Evolutionary conservation across 495 filamentous ascomycete species (phyloP).

Genomic region (Massariosphaeria phaeospora): DNA sequence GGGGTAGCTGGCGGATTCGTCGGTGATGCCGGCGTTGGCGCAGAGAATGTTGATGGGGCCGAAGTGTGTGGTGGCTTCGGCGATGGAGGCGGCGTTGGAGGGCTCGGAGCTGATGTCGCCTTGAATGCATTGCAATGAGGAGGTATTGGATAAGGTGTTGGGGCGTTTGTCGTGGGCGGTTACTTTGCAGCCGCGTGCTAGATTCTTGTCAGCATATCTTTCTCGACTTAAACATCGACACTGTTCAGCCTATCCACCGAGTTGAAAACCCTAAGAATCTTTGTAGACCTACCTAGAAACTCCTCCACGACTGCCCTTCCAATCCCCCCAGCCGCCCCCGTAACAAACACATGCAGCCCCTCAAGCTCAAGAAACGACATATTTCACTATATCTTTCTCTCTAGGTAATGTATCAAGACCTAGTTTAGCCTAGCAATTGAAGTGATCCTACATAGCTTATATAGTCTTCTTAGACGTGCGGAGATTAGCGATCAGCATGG

Average conservation of each 20-base stretch:
- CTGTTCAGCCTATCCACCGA: neutral
- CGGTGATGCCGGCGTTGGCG: slow-evolving; percentile 50
- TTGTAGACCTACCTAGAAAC: slow-evolving; percentile 47
- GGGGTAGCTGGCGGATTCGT: slow-evolving; percentile 43
- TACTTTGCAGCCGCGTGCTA: slow-evolving; percentile 53
- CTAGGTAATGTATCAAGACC: too few relatives aligned
- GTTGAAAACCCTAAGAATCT: neutral
- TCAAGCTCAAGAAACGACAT: slow-evolving; percentile 49
- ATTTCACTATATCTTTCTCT: too few relatives aligned
- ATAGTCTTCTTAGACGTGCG: too few relatives aligned
- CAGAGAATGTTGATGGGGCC: slow-evolving; percentile 52
- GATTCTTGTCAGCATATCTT: neutral
- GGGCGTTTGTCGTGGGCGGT: slow-evolving; percentile 48
- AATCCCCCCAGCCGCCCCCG: slow-evolving; percentile 52
- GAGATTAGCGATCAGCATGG: too few relatives aligned
- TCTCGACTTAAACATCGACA: neutral
- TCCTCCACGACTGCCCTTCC: slow-evolving; percentile 48
- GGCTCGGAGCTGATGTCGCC: slow-evolving; percentile 49
- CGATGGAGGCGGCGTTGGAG: slow-evolving; percentile 45
- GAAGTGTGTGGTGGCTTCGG: slow-evolving; percentile 44
- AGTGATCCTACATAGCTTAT: too few relatives aligned
- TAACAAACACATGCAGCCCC: slow-evolving; percentile 55
- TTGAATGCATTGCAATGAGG: slow-evolving; percentile 39
- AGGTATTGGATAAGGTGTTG: slow-evolving; percentile 29
- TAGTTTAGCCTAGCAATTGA: too few relatives aligned